Base-by-base conservation (phyloP, 2,329 filamentous ascomycete genomes). In the Pseudomassariella vexata region DNA sequence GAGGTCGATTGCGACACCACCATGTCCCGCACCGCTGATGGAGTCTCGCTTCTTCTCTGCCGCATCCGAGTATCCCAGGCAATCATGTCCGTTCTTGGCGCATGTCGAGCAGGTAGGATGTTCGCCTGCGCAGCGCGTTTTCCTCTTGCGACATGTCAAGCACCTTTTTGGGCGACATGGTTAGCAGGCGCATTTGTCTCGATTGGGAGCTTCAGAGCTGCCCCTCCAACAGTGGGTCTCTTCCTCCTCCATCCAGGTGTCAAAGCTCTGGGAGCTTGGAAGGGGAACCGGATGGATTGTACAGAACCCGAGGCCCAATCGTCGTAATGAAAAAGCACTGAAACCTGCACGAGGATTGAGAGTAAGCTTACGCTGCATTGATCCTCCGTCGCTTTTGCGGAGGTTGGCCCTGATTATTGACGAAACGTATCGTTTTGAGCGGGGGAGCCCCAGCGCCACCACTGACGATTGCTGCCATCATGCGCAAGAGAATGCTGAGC, bases 401-500 rank as follows among this genome's bases (percentile, higher is more conserved):
- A 29, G 85, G 85, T 44, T 85, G 82, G 40, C 85, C 84, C 60
- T 88, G 82, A 49, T 81, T 87, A 43, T 86, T 84, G 47, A 90
- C 84, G 56, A 89, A 90, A 47, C 84, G 81, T 45, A 86, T 85
- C 54, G 73, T 70, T 56, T 73, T 77, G 35, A 63, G 69, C 46
- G 52, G 22, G 20, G 16, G 17, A 19, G 19, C 46, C 45, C 53
- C 50, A 23, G 44, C 41, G 29, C 36, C 28, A 37, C 50, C 50
- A 46, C 65, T 66, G 46, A 62, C 55, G 47, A 64, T 52, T 36
- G 63, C 62, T 43, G 65, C 59, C 68, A 73, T 73, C 41, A 50
- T 59, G 19, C 19, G 18, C 18, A 15, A 18, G 18, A 23, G 21
- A 23, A 23, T 9, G 21, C 21, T 23, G n/a, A 23, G 21, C 21